Evolutionary conservation across 257 asterid genomes (phyloP).

Genomic region (Rhazya stricta): DNA sequence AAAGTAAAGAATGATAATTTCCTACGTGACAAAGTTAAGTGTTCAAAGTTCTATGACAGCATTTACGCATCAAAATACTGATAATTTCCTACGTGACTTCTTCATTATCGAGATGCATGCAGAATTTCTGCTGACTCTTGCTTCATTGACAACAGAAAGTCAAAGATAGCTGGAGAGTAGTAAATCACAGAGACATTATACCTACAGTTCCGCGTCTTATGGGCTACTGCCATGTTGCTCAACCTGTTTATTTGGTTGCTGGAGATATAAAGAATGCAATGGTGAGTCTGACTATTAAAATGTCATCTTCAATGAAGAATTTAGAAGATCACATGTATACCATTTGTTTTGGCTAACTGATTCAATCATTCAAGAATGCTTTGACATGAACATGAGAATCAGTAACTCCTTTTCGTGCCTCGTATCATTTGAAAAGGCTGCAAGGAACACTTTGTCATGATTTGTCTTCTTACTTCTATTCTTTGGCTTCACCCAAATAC

Average conservation of each 20-base stretch:
- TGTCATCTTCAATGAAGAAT: background rate
- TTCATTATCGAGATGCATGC: background rate
- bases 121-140: background rate
- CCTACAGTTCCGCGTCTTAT: slow-evolving; percentile 97
- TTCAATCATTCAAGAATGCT: background rate
- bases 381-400: background rate
- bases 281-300: slow-evolving; percentile 34
- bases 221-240: slow-evolving; percentile 99
- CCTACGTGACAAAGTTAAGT: too few species aligned
- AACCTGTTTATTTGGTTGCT: slow-evolving; percentile 79
- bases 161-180: slow-evolving; percentile 90
- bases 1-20: too few species aligned
- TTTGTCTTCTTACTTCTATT: background rate
- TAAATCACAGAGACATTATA: slow-evolving; percentile 93
- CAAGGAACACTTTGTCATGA: background rate
- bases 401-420: background rate
- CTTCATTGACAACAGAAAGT: slow-evolving; percentile 55
- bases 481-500: background rate
- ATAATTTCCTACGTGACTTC: background rate
- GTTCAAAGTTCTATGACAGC: background rate
- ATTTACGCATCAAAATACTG: background rate
- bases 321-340: too few species aligned
- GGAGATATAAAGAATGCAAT: slow-evolving; percentile 39
- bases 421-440: background rate
- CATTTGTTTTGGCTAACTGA: too few species aligned